Conservation (phyloP, 352 stramenopile genomes). For the Globisporangium paddicum region DNA sequence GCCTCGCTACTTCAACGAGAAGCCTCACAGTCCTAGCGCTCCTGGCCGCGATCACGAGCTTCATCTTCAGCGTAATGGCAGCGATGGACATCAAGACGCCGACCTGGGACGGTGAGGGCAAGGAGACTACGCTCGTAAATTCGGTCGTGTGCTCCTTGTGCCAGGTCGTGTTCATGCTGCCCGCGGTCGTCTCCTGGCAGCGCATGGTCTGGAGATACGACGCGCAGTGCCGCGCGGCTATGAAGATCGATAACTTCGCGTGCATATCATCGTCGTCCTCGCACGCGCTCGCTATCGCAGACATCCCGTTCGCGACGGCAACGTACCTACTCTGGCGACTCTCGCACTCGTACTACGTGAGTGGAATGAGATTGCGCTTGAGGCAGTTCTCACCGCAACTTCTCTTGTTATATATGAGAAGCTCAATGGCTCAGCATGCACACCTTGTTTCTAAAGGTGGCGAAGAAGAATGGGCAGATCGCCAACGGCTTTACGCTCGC, state of each 20-base stretch:
- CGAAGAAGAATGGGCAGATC: slow-evolving; percentile 34
- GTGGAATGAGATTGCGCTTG: background rate
- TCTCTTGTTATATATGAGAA: background rate
- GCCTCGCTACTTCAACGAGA: slow-evolving; percentile 35
- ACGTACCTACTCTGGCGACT: slow-evolving; percentile 60
- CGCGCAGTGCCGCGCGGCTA: slow-evolving; percentile 27
- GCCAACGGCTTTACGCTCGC: slow-evolving; percentile 69
- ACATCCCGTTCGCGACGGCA: slow-evolving; percentile 32
- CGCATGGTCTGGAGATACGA: slow-evolving; percentile 51
- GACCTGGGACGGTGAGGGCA: slow-evolving; percentile 68
- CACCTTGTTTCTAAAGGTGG: slow-evolving; percentile 21
- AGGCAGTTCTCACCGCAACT: background rate
- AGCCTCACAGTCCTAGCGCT: slow-evolving; percentile 48
- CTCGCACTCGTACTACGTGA: slow-evolving; percentile 57
- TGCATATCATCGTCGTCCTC: slow-evolving; percentile 44
- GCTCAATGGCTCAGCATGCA: background rate
- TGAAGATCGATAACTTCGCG: slow-evolving; percentile 49
- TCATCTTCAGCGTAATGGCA: slow-evolving; percentile 48
- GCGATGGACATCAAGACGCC: slow-evolving; percentile 54
- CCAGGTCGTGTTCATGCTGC: slow-evolving; percentile 34
- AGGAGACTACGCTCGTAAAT: slow-evolving; percentile 48
- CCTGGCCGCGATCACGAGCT: slow-evolving; percentile 47
- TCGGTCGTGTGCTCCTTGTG: slow-evolving; percentile 48
- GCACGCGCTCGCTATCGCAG: slow-evolving; percentile 32
- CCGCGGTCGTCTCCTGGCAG: slow-evolving; percentile 54